phyloP scores from a whole-genome alignment of 495 filamentous ascomycete species.

The Xylaria palmicola region DNA sequence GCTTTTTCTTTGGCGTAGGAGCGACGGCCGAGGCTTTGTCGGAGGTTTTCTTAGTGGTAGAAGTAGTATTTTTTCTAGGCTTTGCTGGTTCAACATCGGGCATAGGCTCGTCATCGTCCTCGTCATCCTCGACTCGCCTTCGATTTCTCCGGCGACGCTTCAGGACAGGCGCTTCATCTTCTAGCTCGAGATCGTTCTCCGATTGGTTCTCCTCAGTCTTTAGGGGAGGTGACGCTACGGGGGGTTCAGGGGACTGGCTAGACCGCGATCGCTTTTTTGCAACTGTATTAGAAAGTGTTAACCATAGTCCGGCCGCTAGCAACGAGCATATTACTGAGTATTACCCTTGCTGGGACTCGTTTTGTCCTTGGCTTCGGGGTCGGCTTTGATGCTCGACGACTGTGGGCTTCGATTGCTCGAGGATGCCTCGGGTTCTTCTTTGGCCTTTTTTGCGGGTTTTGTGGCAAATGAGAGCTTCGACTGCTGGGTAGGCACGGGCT shows the following conservation, averaged over 20 bases:
- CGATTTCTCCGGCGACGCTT: slow-evolving; percentile 50
- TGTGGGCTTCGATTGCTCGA: slow-evolving; percentile 13
- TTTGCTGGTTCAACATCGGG: slow-evolving; percentile 29
- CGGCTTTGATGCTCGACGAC: slow-evolving; percentile 25
- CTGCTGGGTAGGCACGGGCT: slow-evolving; percentile 62
- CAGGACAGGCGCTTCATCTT: slow-evolving; percentile 51
- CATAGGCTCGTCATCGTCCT: slow-evolving; percentile 45
- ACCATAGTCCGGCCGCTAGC: background rate
- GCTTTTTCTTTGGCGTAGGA: slow-evolving; percentile 29
- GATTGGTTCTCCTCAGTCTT: slow-evolving; percentile 31
- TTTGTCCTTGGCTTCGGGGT: slow-evolving; percentile 30
- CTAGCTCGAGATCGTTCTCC: slow-evolving; percentile 39
- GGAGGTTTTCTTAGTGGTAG: slow-evolving; percentile 14
- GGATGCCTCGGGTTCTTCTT: slow-evolving; percentile 30
- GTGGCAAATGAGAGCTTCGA: slow-evolving; percentile 69
- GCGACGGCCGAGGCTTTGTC: slow-evolving; percentile 26
- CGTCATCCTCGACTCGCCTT: slow-evolving; percentile 39
- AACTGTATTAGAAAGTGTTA: slow-evolving; percentile 22
- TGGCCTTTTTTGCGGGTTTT: slow-evolving; percentile 41
- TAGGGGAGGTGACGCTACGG: slow-evolving; percentile 20
- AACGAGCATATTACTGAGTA: slow-evolving; percentile 5
- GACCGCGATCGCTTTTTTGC: slow-evolving; percentile 46
- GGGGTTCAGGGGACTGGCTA: slow-evolving; percentile 13
- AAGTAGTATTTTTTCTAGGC: slow-evolving; percentile 23
- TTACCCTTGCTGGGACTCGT: slow-evolving; percentile 32